A percentile compares a stretch with the other conserved stretches of the same genome.
Evolutionary conservation across 1,284 basidiomycete species (phyloP).

Genomic region (Cutaneotrichosporon sp.): DNA sequence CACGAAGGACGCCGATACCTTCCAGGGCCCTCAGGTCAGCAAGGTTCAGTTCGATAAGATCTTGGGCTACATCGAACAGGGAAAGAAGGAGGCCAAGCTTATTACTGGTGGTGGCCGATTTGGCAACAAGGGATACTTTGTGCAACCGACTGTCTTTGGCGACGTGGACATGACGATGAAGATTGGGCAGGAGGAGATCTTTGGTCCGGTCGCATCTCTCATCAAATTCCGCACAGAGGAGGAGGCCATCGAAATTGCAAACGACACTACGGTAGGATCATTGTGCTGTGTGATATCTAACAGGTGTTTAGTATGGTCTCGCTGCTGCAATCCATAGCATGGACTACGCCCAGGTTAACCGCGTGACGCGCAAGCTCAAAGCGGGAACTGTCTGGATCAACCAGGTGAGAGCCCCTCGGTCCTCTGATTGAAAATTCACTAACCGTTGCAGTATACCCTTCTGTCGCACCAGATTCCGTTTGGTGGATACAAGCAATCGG

Average conservation of each 20-base stretch:
- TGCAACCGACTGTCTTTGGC: constrained; percentile 43
- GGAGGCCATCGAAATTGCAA: constrained; percentile 63
- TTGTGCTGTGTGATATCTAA: constrained; percentile 35
- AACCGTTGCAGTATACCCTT: constrained; percentile 56
- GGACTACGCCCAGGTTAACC: constrained; percentile 81
- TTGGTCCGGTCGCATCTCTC: constrained; percentile 51
- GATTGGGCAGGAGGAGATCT: constrained; percentile 47
- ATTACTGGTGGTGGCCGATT: constrained; percentile 63
- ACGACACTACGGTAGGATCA: constrained; percentile 56
- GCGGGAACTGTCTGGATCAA: constrained; percentile 74
- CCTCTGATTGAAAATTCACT: not conserved
- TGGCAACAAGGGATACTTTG: constrained; percentile 28
- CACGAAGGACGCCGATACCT: constrained; percentile 66
- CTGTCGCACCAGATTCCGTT: constrained; percentile 61
- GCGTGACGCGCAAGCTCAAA: constrained; percentile 88
- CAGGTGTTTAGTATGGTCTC: constrained; percentile 68
- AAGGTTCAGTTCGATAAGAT: constrained; percentile 85
- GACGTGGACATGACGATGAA: constrained; percentile 38
- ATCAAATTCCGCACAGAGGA: constrained; percentile 48
- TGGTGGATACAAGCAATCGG: constrained; percentile 27
- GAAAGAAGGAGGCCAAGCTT: constrained; percentile 72
- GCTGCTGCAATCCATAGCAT: constrained; percentile 87
- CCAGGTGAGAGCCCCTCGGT: no score
- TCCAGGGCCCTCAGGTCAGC: constrained; percentile 76
- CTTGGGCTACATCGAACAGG: constrained; percentile 80